Percentiles rank a stretch among this genome's conserved stretches.
Conservation (phyloP, 768 basidiomycete genomes). For the Trametes villosa region DNA sequence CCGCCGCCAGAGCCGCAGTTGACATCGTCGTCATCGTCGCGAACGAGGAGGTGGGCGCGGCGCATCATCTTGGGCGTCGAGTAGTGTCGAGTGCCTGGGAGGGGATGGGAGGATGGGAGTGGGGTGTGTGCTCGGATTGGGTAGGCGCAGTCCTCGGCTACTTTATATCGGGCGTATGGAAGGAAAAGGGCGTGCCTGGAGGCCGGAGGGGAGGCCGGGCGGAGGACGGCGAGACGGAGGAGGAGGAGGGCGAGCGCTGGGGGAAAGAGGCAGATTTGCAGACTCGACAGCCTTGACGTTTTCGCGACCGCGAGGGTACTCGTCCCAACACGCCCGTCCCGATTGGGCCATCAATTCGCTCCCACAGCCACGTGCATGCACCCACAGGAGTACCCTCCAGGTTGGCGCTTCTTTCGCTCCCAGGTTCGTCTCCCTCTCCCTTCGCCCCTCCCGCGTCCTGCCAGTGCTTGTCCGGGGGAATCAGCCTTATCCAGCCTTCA, state of each 20-base stretch:
- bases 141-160: neutral
- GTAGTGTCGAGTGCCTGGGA: neutral
- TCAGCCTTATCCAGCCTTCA: neutral
- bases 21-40: conserved; percentile 23
- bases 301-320: conserved; percentile 20
- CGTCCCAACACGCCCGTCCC: neutral
- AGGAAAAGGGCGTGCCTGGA: neutral
- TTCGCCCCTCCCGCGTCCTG: neutral
- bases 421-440: neutral
- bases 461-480: neutral
- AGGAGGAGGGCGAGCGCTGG: neutral
- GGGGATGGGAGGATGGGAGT: neutral
- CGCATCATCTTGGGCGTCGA: conserved; percentile 6
- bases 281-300: neutral
- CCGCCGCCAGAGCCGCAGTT: conserved; percentile 59
- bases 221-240: neutral
- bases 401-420: conserved; percentile 19
- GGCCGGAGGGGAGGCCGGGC: neutral
- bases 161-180: conserved; percentile 5
- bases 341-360: conserved; percentile 9
- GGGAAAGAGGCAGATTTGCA: neutral
- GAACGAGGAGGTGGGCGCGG: conserved; percentile 10
- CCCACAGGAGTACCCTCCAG: conserved; percentile 21
- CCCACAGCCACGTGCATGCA: conserved; percentile 5
- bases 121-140: neutral